Percentiles rank a stretch among this genome's conserved stretches.
These are phyloP conservation scores for Aspergillus wentii DNA, from an alignment of 495 filamentous ascomycete species.

Conservation along the genomic window DNA sequence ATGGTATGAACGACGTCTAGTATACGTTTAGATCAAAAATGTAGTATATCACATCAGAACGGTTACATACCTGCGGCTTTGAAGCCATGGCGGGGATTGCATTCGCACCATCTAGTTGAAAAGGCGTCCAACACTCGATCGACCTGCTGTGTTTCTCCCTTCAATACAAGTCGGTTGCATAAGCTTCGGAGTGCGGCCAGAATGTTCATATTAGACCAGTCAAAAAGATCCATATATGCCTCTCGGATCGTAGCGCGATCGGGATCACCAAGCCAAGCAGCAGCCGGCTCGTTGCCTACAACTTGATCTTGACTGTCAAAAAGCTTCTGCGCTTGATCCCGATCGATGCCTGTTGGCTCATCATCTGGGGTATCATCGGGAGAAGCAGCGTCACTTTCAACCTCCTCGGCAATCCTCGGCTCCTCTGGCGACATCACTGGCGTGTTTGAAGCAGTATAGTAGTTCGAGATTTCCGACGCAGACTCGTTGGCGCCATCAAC, in stretches of 20 bases:
- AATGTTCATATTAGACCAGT: constrained; percentile 80
- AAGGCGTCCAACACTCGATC: constrained; percentile 90
- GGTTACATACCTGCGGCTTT: constrained; percentile 67
- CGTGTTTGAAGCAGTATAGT: constrained; percentile 46
- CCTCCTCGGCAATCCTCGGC: constrained; percentile 12
- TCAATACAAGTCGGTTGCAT: constrained; percentile 76
- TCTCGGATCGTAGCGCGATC: constrained; percentile 61
- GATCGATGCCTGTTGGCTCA: constrained; percentile 51
- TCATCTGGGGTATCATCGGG: constrained; percentile 21
- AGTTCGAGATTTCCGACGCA: constrained; percentile 36
- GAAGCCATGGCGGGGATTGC: constrained; percentile 93
- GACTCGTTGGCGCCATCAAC: constrained; percentile 35
- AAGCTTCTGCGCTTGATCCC: constrained; percentile 71
- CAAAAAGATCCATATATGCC: constrained; percentile 90
- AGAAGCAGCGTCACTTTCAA: constrained; percentile 15
- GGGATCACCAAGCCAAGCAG: constrained; percentile 80
- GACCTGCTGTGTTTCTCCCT: constrained; percentile 94
- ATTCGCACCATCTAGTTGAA: constrained; percentile 84
- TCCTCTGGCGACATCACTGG: constrained; percentile 30
- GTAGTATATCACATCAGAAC: not conserved
- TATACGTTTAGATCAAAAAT: too few species aligned
- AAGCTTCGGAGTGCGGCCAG: constrained; percentile 72
- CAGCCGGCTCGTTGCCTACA: constrained; percentile 69
- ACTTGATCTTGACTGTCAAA: constrained; percentile 83
- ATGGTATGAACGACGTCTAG: constrained; percentile 95